Evolutionary conservation across 805 yeast species (phyloP).

Genomic region (Candida alai): DNA sequence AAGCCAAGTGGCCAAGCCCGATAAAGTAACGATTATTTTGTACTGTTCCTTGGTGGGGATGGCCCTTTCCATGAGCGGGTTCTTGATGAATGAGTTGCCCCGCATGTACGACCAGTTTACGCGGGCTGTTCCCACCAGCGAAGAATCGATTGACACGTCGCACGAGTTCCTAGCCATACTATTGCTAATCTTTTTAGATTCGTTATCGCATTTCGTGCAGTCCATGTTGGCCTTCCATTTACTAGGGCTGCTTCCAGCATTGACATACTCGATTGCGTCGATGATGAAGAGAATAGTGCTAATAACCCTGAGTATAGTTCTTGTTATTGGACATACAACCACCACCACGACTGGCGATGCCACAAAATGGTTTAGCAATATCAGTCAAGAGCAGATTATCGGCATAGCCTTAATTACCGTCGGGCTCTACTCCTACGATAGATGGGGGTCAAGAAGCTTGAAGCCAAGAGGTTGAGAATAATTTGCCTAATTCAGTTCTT

Average conservation of each 20-base stretch:
- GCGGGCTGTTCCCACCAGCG: slow-evolving; percentile 7
- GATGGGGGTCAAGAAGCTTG: slow-evolving; percentile 47
- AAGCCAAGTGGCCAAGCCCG: slow-evolving; percentile 48
- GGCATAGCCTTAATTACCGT: slow-evolving; percentile 51
- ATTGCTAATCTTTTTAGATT: slow-evolving; percentile 58
- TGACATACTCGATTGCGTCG: slow-evolving; percentile 82
- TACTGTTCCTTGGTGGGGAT: slow-evolving; percentile 78
- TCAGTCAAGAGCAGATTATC: slow-evolving; percentile 42
- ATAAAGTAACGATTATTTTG: slow-evolving; percentile 74
- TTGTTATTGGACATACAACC: slow-evolving; percentile 39
- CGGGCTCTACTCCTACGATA: slow-evolving; percentile 62
- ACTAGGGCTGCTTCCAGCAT: slow-evolving; percentile 76
- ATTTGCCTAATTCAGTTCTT: too few relatives aligned
- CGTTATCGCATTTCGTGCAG: slow-evolving; percentile 75
- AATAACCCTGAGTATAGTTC: slow-evolving; percentile 66
- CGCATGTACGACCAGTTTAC: slow-evolving; percentile 18
- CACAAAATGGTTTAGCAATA: slow-evolving; percentile 25
- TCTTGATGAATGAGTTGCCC: slow-evolving; percentile 60
- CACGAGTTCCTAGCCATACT: slow-evolving; percentile 34
- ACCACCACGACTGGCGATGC: slow-evolving; percentile 7
- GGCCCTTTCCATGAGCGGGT: slow-evolving; percentile 67
- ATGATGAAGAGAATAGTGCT: slow-evolving; percentile 86
- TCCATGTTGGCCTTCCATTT: slow-evolving; percentile 78
- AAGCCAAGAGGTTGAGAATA: slow-evolving; percentile 9
- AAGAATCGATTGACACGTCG: slow-evolving; percentile 11